Conservation (phyloP, 345 rosid genomes). For the Populus nigra region DNA sequence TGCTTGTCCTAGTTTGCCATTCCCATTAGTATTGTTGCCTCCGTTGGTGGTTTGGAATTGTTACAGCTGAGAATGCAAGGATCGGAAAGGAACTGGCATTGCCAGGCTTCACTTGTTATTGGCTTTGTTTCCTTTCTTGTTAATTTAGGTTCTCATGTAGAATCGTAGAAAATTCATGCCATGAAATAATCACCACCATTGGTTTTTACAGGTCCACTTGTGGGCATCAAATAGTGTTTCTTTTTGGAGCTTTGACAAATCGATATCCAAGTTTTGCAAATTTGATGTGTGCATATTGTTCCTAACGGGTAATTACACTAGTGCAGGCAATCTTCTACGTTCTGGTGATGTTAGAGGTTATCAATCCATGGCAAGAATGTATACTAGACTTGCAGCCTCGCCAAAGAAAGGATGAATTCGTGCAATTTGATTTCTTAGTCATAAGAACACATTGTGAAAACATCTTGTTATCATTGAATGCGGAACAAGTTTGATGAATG, state of each 20-base stretch:
- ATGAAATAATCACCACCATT: not conserved
- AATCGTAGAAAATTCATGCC: not conserved
- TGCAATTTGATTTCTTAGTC: not conserved
- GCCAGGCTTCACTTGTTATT: not conserved
- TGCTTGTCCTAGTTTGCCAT: not conserved
- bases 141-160: not conserved
- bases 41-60: not conserved
- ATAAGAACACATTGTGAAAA: not conserved
- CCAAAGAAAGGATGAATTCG: slow-evolving; percentile 81
- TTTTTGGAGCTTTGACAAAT: not conserved
- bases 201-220: not conserved
- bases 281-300: not conserved
- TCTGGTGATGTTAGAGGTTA: slow-evolving; percentile 90
- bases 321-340: slow-evolving; percentile 80
- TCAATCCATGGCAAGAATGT: slow-evolving; percentile 98
- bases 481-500: not conserved
- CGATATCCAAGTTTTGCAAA: not conserved
- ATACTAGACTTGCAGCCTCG: slow-evolving; percentile 81
- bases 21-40: not conserved
- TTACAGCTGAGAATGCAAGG: not conserved
- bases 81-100: not conserved
- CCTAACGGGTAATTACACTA: not conserved
- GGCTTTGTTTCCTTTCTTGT: not conserved
- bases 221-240: not conserved
- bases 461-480: not conserved